Conservation (phyloP, 306 rosid genomes). For the Senna siamea region DNA sequence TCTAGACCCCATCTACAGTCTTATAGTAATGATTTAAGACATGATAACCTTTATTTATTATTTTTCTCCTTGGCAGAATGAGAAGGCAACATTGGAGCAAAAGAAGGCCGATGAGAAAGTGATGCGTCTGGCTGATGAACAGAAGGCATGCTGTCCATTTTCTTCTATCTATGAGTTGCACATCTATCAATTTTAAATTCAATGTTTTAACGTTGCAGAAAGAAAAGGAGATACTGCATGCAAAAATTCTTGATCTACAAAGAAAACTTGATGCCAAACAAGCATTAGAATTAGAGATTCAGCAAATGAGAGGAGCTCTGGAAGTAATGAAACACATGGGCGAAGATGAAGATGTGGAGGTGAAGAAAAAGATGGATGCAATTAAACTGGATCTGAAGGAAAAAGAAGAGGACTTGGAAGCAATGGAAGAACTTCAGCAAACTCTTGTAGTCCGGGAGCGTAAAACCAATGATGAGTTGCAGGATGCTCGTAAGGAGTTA, state of each 20-base stretch:
- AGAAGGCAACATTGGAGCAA: conserved; percentile 69
- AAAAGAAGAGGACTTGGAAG: conserved; percentile 64
- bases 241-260: conserved; percentile 61
- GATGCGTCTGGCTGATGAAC: conserved; percentile 66
- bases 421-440: conserved; percentile 50
- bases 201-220: conserved; percentile 51
- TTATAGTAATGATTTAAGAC: conserved; percentile 10
- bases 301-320: conserved; percentile 72
- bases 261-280: conserved; percentile 76
- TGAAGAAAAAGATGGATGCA: conserved; percentile 57
- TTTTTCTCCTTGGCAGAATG: conserved; percentile 52
- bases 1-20: not conserved
- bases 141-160: conserved; percentile 45
- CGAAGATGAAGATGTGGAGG: conserved; percentile 57
- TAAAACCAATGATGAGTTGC: conserved; percentile 75
- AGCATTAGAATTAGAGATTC: conserved; percentile 64
- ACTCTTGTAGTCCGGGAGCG: conserved; percentile 64
- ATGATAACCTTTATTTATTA: not conserved
- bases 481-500: conserved; percentile 79
- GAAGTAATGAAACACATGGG: conserved; percentile 73
- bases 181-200: conserved; percentile 3
- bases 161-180: not conserved
- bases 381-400: conserved; percentile 51
- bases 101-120: conserved; percentile 66
- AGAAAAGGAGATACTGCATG: conserved; percentile 62